Percentiles rank a stretch among this genome's conserved stretches.
Conservation (phyloP, 2,329 filamentous ascomycete species). For the Aspergillus texensis region DNA sequence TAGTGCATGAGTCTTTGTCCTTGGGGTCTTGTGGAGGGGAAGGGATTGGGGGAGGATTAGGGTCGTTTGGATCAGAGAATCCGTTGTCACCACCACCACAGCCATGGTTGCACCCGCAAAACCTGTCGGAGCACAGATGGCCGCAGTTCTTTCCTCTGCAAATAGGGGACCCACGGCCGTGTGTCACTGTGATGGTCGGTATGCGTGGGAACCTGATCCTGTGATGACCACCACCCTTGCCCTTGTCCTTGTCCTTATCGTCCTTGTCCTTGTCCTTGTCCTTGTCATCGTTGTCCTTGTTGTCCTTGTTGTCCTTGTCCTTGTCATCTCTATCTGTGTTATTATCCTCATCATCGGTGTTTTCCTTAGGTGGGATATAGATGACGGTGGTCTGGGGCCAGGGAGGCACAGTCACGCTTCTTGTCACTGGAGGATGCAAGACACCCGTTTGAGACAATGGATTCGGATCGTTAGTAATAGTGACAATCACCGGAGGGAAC, state of each 20-base stretch:
- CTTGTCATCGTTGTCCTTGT: background rate
- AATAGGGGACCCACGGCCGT: background rate
- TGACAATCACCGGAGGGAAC: background rate
- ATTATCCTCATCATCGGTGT: background rate
- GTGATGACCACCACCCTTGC: background rate
- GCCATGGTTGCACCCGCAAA: background rate
- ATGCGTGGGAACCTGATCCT: background rate
- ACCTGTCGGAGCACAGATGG: background rate
- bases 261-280: background rate
- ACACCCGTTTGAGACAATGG: background rate
- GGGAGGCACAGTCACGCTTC: constrained; percentile 4
- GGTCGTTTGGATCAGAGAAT: background rate
- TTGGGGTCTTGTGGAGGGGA: background rate
- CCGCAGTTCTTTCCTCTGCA: background rate
- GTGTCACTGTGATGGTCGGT: background rate
- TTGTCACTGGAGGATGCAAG: constrained; percentile 7
- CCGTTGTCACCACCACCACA: background rate
- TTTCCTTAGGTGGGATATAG: background rate
- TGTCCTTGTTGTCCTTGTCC: background rate
- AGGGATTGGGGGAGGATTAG: background rate
- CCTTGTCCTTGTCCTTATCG: background rate
- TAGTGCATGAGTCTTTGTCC: background rate
- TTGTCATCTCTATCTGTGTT: background rate
- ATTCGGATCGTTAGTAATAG: background rate
- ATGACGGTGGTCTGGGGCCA: constrained; percentile 7